These are phyloP conservation scores for Rheum nobile DNA, from an alignment of 148 eudicot species.

Conservation along the genomic window DNA sequence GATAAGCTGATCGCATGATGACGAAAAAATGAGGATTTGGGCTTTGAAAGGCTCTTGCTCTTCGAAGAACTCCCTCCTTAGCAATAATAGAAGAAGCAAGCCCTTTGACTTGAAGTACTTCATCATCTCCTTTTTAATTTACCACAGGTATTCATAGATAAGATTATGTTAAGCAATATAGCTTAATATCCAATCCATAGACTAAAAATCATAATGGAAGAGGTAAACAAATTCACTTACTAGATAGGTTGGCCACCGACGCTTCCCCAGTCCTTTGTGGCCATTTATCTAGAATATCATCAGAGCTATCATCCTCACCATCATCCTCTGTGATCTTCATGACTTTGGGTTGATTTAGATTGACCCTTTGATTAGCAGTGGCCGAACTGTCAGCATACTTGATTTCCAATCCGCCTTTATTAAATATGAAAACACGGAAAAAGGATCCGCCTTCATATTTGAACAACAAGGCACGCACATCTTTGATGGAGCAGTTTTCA, in stretches of 20 bases:
- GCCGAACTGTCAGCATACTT: background rate
- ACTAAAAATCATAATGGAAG: background rate
- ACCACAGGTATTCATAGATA: background rate
- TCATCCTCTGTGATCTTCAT: background rate
- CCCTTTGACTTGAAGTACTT: background rate
- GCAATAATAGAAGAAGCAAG: background rate
- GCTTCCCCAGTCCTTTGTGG: background rate
- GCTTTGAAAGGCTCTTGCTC: background rate
- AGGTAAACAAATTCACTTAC: background rate
- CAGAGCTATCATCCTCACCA: background rate
- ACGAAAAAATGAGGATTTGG: slow-evolving; percentile 2
- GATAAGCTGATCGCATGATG: slow-evolving; percentile 6
- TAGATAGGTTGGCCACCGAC: background rate
- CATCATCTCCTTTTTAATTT: background rate
- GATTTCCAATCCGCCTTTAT: background rate
- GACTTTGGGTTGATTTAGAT: background rate
- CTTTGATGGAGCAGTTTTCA: background rate
- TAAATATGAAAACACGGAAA: background rate
- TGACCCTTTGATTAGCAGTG: background rate
- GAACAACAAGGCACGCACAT: background rate
- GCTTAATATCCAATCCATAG: background rate
- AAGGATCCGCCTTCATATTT: background rate
- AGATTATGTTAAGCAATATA: background rate
- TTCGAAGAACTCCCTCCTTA: background rate
- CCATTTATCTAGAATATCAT: background rate